Evolutionary conservation across 805 yeast genomes (phyloP), one percentile per base, ranked within the genome.

Genomic region (Metschnikowia sp.): DNA sequence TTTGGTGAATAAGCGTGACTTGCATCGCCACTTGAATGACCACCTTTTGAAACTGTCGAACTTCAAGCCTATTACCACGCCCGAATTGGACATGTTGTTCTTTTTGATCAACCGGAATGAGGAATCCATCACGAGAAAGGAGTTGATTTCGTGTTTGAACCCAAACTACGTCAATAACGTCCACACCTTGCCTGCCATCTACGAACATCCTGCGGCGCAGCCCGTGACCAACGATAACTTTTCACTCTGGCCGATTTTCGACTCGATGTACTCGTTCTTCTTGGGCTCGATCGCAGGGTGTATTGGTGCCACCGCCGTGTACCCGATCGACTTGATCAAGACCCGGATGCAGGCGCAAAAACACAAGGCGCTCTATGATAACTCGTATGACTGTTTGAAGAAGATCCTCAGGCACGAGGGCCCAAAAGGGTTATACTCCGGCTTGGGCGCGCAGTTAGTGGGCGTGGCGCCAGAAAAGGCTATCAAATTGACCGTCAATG

Each of bases 391-490:
- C 64, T 94, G 98, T 69, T 84, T 91, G 65, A 69, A 75, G 39
- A 89, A 90, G 61, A 89, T 91, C 38, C 52, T 91, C 19, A 68
- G 74, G 37, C 75, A 77, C 51, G 98, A 92, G 70, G 97, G 97
- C 43, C 60, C 86, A 41, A 72, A 75, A 57, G 98, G 98, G 8
- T 77, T 92, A 48, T 92, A 92, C 68, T 85, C 96, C 5, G 99
- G 99, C 45, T 74, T 92, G 43, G 87, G 88, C 9, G 97, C 98
- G 13, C 98, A 94, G 69, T 74, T 92, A 60, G 82, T 94, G 41
- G 99, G 99, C 56, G 98, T 92, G 43, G 98, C 98, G 0, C 99
- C 99, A 2, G 99, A 92, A 66, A 92, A 92, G 74, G 98, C 98
- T 38, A 92, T 92, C 61, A 92, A 92, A 70, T 79, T 92, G 55